Base-by-base conservation (phyloP, 1,284 basidiomycete genomes). In the Papiliotrema laurentii region DNA sequence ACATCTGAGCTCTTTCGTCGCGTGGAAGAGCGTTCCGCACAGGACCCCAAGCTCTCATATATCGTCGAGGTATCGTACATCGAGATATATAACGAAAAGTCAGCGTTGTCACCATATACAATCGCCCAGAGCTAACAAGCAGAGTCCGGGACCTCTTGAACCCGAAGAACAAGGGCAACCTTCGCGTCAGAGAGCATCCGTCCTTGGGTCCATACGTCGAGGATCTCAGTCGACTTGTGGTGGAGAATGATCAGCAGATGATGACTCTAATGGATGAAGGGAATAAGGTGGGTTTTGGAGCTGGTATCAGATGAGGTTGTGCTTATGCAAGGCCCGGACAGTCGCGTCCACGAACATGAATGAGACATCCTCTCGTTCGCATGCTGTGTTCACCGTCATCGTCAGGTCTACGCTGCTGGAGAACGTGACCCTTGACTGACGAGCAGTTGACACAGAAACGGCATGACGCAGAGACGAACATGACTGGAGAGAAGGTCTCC, bases 301-400 rank as follows among this genome's bases (percentile, higher is more conserved):
- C 4, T 24, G 9, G 11, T 10, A 9, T 37, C 35, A 37, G 18
- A 10, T 37, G 19, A 22, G 19, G 38, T 7, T 4, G 10, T 5
- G 38, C 38, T 39, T 35, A 19, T 16, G 14, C 0, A 45, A 72
- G 72, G 90, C 89, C 38, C 80, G 94, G 40, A 97, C 94, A 22
- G 93, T 98, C 10, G 96, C 96, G 10, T 94, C 96, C 19, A 99
- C 96, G 21, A 90, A 96, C 74, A 99, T 99, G 96, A 99, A 99
- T 75, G 96, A 98, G 76, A 97, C 96, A 76, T 97, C 92, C 5
- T 97, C 91, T 9, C 87, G 96, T 64, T 97, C 92, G 11, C 96
- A 99, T 77, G 90, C 92, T 3, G 92, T 98, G 30, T 98, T 98
- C 71, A 97, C 93, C 11, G 80, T 98, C 35, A 81, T 97, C 49